A percentile compares a stretch with the other conserved stretches of the same genome.
These are phyloP conservation scores for Phialophora chinensis DNA, from an alignment of 2,329 filamentous ascomycete genomes.

Conservation along the genomic window DNA sequence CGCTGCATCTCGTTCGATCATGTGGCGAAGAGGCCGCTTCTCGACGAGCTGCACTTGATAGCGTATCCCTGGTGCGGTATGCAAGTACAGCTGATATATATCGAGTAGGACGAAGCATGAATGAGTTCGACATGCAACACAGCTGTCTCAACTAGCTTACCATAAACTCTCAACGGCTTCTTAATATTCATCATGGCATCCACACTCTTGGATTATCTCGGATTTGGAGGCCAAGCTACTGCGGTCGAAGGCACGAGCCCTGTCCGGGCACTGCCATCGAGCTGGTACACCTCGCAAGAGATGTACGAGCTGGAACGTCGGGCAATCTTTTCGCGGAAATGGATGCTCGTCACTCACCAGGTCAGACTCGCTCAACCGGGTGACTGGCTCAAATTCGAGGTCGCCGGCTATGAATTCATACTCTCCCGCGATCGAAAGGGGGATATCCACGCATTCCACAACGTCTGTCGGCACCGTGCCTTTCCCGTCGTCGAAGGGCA, in stretches of 20 bases:
- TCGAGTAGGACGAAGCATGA: neutral
- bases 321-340: constrained; percentile 59
- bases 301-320: constrained; percentile 59
- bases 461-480: constrained; percentile 67
- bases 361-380: constrained; percentile 58
- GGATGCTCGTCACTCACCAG: constrained; percentile 51
- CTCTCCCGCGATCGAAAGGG: constrained; percentile 57
- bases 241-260: constrained; percentile 11
- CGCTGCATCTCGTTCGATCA: neutral
- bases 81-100: neutral
- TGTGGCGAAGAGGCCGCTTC: neutral
- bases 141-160: neutral
- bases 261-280: constrained; percentile 51
- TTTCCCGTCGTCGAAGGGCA: constrained; percentile 56
- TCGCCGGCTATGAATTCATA: constrained; percentile 61
- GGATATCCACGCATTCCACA: constrained; percentile 66
- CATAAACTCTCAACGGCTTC: neutral
- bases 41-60: neutral
- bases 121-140: neutral
- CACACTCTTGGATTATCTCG: constrained; percentile 13
- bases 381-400: constrained; percentile 40
- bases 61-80: neutral
- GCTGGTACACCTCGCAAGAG: constrained; percentile 57
- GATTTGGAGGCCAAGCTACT: constrained; percentile 15
- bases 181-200: constrained; percentile 8